Conservation (phyloP, 208 protist species). For the Trypanosoma grayi region DNA sequence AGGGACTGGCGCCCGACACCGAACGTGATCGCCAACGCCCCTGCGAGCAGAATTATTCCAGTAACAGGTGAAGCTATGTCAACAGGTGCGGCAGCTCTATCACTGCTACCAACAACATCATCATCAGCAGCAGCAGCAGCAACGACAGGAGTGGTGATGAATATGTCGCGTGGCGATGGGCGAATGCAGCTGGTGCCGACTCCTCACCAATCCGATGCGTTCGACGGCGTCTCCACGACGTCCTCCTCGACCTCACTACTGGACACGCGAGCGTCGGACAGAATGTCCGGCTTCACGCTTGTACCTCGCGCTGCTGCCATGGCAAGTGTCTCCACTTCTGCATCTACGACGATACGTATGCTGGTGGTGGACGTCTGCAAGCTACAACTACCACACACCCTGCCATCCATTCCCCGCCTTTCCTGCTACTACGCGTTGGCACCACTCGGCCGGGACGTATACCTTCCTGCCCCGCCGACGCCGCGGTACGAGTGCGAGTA, state of each 20-base stretch:
- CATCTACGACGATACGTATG: constrained; percentile 1
- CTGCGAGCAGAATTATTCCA: too few relatives aligned
- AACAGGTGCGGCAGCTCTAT: too few relatives aligned
- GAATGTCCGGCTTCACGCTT: constrained; percentile 23
- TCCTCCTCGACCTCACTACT: constrained; percentile 26
- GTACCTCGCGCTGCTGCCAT: constrained; percentile 23
- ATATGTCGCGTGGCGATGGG: constrained; percentile 3
- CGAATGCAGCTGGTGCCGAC: constrained; percentile 21
- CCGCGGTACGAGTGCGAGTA: constrained; percentile 69
- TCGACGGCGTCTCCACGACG: constrained; percentile 13
- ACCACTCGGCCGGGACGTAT: constrained; percentile 48
- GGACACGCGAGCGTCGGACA: neutral
- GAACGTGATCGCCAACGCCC: too few relatives aligned
- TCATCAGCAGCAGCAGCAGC: neutral
- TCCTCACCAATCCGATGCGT: neutral
- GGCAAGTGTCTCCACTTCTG: constrained; percentile 10
- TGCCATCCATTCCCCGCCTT: constrained; percentile 54
- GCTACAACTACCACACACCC: constrained; percentile 53
- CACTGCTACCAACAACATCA: neutral
- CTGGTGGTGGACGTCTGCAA: constrained; percentile 55
- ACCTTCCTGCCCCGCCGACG: constrained; percentile 59
- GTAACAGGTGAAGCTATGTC: too few relatives aligned
- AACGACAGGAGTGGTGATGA: neutral
- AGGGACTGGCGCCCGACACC: neutral
- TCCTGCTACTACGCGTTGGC: constrained; percentile 74